Evolutionary conservation across 192 early-diverging fungal species (phyloP).

Genomic region (Coemansia aciculifera): DNA sequence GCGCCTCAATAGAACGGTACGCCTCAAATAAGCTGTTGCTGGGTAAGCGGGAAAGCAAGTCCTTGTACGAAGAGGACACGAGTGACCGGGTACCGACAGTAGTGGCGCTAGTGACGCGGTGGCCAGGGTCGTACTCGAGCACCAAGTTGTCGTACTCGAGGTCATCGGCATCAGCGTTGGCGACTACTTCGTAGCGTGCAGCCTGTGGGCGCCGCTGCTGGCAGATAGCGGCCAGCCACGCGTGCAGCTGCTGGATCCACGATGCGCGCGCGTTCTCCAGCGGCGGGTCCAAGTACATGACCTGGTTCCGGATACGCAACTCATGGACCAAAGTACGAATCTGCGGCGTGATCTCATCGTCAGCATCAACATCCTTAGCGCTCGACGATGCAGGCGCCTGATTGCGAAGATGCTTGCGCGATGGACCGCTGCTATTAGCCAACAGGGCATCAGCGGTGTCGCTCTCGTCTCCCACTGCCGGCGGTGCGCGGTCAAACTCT

Average conservation of each 20-base stretch:
- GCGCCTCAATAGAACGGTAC: slow-evolving; percentile 81
- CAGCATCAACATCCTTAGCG: slow-evolving; percentile 27
- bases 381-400: slow-evolving; percentile 5
- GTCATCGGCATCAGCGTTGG: slow-evolving; percentile 61
- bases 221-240: slow-evolving; percentile 90
- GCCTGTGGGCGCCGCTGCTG: slow-evolving; percentile 81
- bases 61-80: slow-evolving; percentile 30
- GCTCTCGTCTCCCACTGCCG: slow-evolving; percentile 49
- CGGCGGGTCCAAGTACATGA: slow-evolving; percentile 95
- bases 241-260: slow-evolving; percentile 89
- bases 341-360: slow-evolving; percentile 59
- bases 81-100: background rate
- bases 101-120: slow-evolving; percentile 12
- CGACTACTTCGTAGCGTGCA: slow-evolving; percentile 84
- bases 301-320: slow-evolving; percentile 89
- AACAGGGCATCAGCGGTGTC: slow-evolving; percentile 32
- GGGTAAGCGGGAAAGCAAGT: slow-evolving; percentile 68
- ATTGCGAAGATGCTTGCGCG: slow-evolving; percentile 23
- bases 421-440: slow-evolving; percentile 4
- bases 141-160: slow-evolving; percentile 59
- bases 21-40: slow-evolving; percentile 70
- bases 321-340: slow-evolving; percentile 80
- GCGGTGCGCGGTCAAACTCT: slow-evolving; percentile 63
- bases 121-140: slow-evolving; percentile 58
- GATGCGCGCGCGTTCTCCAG: slow-evolving; percentile 88